Evolutionary conservation across 2,329 filamentous ascomycete genomes (phyloP).

Genomic region (Fusarium humuli): DNA sequence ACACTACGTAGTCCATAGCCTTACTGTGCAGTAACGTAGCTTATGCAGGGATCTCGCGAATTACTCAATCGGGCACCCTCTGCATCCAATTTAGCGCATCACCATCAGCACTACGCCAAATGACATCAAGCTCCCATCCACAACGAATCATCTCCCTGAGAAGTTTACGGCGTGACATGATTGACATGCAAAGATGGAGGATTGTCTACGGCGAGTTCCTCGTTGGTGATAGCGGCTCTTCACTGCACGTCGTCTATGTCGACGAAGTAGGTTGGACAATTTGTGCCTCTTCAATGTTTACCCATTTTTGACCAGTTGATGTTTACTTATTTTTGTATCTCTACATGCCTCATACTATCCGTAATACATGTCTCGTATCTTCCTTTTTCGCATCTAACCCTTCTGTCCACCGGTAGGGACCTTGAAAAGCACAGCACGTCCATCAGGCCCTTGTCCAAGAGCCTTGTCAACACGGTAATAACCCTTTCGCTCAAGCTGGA

Average conservation of each 20-base stretch:
- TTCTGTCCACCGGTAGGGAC: constrained; percentile 67
- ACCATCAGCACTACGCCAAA: not conserved
- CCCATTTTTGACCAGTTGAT: not conserved
- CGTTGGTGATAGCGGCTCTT: not conserved
- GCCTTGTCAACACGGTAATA: constrained; percentile 88
- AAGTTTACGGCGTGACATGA: not conserved
- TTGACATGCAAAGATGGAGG: not conserved
- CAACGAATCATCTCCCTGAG: not conserved
- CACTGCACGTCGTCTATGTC: not conserved
- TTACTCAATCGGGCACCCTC: constrained; percentile 1
- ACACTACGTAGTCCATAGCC: too few species aligned
- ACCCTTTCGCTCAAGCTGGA: constrained; percentile 94
- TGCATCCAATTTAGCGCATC: constrained; percentile 1
- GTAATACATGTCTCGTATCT: not conserved
- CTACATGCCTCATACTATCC: not conserved
- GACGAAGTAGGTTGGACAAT: not conserved
- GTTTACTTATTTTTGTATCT: too few species aligned
- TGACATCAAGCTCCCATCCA: constrained; percentile 20
- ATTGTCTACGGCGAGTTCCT: not conserved
- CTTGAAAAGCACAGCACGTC: constrained; percentile 66
- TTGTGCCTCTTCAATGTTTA: not conserved
- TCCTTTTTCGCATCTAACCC: constrained; percentile 23
- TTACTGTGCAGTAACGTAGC: too few species aligned
- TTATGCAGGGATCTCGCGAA: constrained; percentile 6
- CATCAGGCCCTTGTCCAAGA: constrained; percentile 61